Evolutionary conservation across 208 protist genomes (phyloP).

Genomic region (Leishmania tropica): DNA sequence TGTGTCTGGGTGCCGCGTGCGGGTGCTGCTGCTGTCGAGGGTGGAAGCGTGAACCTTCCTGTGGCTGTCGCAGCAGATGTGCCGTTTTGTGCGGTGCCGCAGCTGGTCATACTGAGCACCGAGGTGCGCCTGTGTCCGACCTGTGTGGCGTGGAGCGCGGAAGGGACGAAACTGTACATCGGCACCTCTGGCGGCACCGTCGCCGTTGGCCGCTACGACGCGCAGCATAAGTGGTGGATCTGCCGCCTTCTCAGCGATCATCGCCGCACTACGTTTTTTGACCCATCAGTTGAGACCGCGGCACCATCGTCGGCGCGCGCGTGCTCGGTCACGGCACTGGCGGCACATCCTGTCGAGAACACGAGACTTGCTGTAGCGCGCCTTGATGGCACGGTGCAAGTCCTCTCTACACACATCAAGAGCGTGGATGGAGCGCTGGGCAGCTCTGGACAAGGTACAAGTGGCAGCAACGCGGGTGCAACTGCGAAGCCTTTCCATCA

Average conservation of each 20-base stretch:
- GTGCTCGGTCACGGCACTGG: slow-evolving; percentile 18
- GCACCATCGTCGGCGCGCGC: slow-evolving; percentile 10
- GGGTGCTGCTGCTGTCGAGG: neutral
- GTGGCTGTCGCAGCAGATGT: neutral
- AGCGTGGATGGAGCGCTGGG: slow-evolving; percentile 35
- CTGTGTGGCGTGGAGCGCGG: slow-evolving; percentile 43
- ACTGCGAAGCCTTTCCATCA: slow-evolving; percentile 11
- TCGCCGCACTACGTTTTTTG: neutral
- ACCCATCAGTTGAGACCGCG: neutral
- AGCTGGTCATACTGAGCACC: slow-evolving; percentile 43
- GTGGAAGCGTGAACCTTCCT: neutral
- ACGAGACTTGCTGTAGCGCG: slow-evolving; percentile 44
- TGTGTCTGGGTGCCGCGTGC: slow-evolving; percentile 18
- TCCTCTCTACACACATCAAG: slow-evolving; percentile 61
- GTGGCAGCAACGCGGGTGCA: neutral
- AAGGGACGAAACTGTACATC: slow-evolving; percentile 57
- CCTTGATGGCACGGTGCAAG: slow-evolving; percentile 44
- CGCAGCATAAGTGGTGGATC: slow-evolving; percentile 57
- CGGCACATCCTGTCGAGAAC: slow-evolving; percentile 57
- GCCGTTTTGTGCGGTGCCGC: slow-evolving; percentile 13
- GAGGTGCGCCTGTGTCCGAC: slow-evolving; percentile 45
- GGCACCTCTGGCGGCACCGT: slow-evolving; percentile 52
- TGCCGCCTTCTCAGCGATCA: slow-evolving; percentile 34
- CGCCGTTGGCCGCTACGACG: slow-evolving; percentile 63
- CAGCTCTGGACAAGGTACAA: neutral